These are phyloP conservation scores for Cryptococcus sp. DNA, from an alignment of 1,284 basidiomycete genomes.

Conservation along the genomic window DNA sequence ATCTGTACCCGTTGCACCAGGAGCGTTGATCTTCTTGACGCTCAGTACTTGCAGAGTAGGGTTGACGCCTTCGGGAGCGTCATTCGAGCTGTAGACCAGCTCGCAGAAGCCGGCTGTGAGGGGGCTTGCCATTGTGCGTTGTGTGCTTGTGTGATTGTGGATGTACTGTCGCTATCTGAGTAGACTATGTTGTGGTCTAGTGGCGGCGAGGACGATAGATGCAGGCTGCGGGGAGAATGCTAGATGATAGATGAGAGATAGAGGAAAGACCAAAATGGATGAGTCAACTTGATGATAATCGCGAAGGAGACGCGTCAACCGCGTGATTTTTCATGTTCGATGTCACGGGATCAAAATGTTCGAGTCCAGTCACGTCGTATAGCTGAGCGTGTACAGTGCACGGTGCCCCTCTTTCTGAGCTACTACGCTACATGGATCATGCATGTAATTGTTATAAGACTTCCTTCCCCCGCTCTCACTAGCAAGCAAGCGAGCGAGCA, in stretches of 20 bases:
- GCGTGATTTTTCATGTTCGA: conserved; percentile 4
- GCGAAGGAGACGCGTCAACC: conserved; percentile 19
- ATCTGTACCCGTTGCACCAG: conserved; percentile 45
- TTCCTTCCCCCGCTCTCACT: background rate
- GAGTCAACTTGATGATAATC: conserved; percentile 9
- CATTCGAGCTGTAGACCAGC: conserved; percentile 31
- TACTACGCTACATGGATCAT: background rate
- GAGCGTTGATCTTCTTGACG: conserved; percentile 68
- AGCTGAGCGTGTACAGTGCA: background rate
- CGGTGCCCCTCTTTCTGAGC: background rate
- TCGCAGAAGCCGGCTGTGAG: conserved; percentile 48
- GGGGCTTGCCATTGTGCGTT: conserved; percentile 34
- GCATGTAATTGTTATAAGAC: background rate
- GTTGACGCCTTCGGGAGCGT: conserved; percentile 52
- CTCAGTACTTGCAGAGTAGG: conserved; percentile 79
- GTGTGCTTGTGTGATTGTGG: background rate
- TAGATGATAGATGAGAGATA: conserved; percentile 6
- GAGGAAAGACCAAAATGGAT: conserved; percentile 13
- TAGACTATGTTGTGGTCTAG: conserved; percentile 1
- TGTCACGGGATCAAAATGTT: conserved; percentile 13
- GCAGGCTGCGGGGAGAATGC: background rate
- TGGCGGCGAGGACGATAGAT: conserved; percentile 9
- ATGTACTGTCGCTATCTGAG: conserved; percentile 1
- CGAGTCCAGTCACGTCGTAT: conserved; percentile 1
- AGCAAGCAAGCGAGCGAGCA: background rate